Base-by-base conservation (phyloP, 805 yeast genomes). In the Saturnispora dispora region DNA sequence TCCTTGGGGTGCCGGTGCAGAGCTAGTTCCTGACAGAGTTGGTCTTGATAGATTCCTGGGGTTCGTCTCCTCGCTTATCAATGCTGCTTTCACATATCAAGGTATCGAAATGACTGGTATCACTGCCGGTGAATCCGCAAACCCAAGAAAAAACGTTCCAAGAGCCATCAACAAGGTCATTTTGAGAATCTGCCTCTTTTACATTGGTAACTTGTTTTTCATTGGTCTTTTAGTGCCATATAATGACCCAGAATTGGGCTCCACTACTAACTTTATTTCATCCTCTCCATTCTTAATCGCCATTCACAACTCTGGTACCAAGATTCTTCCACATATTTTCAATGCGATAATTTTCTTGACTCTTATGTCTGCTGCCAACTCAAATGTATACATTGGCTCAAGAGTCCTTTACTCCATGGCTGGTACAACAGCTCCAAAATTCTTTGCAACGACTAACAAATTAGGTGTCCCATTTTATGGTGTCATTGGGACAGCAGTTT, bases 81-180 rank as follows among this genome's bases (percentile, higher is more conserved):
- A 77, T 51, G 86, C 89, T 37, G 84, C 85, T 17, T 84, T 84
- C 72, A 83, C 90, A 27, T 83, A 76, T 65, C 88, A 83, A 69
- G 89, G 90, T 64, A 79, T 84, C 47, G 91, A 84, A 65, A 71
- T 82, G 62, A 79, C 82, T 27, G 89, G 88, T 65, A 73, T 84
- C 52, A 72, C 86, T 5, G 85, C 85, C 39, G 88, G 88, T 68
- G 91, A 84, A 67, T 73, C 83, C 46, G 73, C 73, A 25, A 81
- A 81, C 63, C 88, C 88, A 51, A 71, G 82, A 64, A 81, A 77
- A 57, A 68, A 86, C 30, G 82, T 83, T 52, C 88, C 89, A 53
- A 74, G 75, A 46, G 88, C 89, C 36, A 81, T 83, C 60, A 79
- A 76, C 62, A 81, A 81, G 58, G 87, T 83, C 36, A 74, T 82